Conservation (phyloP, 495 filamentous ascomycete genomes). For the Aspergillus leporis region DNA sequence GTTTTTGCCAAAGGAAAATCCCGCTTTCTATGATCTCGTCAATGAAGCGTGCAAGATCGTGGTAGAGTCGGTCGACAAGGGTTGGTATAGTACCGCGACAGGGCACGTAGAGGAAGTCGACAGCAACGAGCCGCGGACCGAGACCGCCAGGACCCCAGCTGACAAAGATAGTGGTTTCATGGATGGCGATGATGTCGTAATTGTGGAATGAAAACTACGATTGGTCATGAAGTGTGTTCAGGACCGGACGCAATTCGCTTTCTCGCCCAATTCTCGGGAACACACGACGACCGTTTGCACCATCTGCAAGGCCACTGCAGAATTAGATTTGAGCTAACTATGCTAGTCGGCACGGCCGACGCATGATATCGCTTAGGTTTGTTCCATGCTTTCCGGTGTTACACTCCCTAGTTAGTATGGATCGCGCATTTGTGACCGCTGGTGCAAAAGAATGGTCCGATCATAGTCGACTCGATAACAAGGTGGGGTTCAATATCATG, state of each 20-base stretch:
- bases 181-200: slow-evolving; percentile 42
- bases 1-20: slow-evolving; percentile 81
- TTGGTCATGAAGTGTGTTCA: background rate
- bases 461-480: background rate
- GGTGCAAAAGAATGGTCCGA: slow-evolving; percentile 1
- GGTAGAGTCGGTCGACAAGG: slow-evolving; percentile 47
- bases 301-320: slow-evolving; percentile 1
- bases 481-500: background rate
- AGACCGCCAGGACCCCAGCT: slow-evolving; percentile 11
- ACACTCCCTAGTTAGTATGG: slow-evolving; percentile 1
- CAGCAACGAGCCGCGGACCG: slow-evolving; percentile 16
- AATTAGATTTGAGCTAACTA: slow-evolving; percentile 8
- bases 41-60: slow-evolving; percentile 64
- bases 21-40: slow-evolving; percentile 69
- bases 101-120: slow-evolving; percentile 25
- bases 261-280: background rate
- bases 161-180: slow-evolving; percentile 29
- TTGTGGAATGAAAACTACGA: slow-evolving; percentile 32
- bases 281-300: background rate
- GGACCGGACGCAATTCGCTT: background rate
- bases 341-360: background rate
- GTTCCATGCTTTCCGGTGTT: slow-evolving; percentile 16
- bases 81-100: slow-evolving; percentile 38
- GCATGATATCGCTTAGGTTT: slow-evolving; percentile 3
- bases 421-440: slow-evolving; percentile 1